A percentile compares a stretch with the other conserved stretches of the same genome.
phyloP scores from a whole-genome alignment of 306 rosid species.

The Bauhinia variegata region DNA sequence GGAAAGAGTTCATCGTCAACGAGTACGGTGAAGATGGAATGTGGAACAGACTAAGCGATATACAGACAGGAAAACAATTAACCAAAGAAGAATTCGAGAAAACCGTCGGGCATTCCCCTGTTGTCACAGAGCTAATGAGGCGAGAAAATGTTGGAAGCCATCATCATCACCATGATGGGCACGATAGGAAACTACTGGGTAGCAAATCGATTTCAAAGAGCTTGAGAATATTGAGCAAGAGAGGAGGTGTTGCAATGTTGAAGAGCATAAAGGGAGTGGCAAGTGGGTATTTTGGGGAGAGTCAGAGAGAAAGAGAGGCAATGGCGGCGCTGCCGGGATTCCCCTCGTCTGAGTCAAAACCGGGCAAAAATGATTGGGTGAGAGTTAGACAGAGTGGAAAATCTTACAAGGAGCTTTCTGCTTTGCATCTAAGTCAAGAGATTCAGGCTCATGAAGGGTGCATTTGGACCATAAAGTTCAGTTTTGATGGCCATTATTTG shows the following conservation, averaged over 20 bases:
- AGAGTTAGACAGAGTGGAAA: conserved; percentile 71
- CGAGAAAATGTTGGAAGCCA: too few species aligned
- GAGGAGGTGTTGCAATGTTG: conserved; percentile 65
- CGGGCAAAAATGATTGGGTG: conserved; percentile 64
- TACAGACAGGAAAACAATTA: conserved; percentile 80
- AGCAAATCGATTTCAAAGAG: conserved; percentile 53
- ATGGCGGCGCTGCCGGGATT: background rate
- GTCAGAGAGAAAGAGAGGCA: conserved; percentile 54
- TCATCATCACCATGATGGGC: too few species aligned
- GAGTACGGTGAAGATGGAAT: conserved; percentile 68
- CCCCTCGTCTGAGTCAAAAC: conserved; percentile 31
- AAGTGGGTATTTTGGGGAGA: conserved; percentile 62
- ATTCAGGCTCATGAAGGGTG: conserved; percentile 95
- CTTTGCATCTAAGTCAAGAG: conserved; percentile 81
- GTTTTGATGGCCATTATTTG: conserved; percentile 59
- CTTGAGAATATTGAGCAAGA: conserved; percentile 73
- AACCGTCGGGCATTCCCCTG: conserved; percentile 62
- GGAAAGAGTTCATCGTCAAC: conserved; percentile 82
- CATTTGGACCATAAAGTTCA: conserved; percentile 77
- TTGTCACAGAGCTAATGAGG: conserved; percentile 74
- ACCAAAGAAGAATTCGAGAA: conserved; percentile 85
- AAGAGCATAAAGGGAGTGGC: conserved; percentile 74
- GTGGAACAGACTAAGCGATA: conserved; percentile 80
- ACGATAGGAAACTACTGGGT: too few species aligned
- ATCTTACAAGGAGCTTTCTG: conserved; percentile 72